Evolutionary conservation across 495 filamentous ascomycete species (phyloP), one percentile per base, ranked within the genome.

Genomic region (Penicillium macrosclerotiorum): DNA sequence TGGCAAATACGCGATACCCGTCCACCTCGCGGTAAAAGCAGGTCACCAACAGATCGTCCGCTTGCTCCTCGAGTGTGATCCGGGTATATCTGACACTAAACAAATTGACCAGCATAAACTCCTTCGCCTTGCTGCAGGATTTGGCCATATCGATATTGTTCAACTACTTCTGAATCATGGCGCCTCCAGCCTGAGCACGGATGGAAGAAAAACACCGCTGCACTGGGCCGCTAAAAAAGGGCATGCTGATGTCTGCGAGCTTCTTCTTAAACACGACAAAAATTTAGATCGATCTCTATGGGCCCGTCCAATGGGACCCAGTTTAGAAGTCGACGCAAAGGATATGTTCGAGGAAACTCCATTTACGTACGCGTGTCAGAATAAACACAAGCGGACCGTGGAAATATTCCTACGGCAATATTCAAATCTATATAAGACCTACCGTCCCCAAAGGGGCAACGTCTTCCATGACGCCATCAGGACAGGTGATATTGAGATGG

Each of bases 191-290:
- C 31, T 49, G 1, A 14, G 1, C 6, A n/a, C 6, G 4, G 4
- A 9, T 14, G 32, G 13, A 3, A 2, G 18, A 11, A 5, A 3
- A 4, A 49, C 38, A 5, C 11, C 46, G 2, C 31, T 49, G 9
- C 46, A 42, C 30, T 4, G 29, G 3, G 46, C 46, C 8, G 46
- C 46, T 19, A 11, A 9, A 16, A 26, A 37, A n/a, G 46, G 46
- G 3, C 22, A 49, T 37, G 4, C 36, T 42, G 46, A 49, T n/a
- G 31, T 42, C 18, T 49, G 46, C 11, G 46, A 49, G 2, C 23
- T 37, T 24, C 23, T 49, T 0, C 22, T 49, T 5, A 42, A 42
- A 14, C 38, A 49, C 24, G 46, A 49, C 14, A 49, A 36, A 17
- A 5, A 8, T 0, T 29, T 49, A 3, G 19, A 7, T 1, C 37